Base-by-base conservation (phyloP, 768 basidiomycete genomes). In the Leccinum arenicola region DNA sequence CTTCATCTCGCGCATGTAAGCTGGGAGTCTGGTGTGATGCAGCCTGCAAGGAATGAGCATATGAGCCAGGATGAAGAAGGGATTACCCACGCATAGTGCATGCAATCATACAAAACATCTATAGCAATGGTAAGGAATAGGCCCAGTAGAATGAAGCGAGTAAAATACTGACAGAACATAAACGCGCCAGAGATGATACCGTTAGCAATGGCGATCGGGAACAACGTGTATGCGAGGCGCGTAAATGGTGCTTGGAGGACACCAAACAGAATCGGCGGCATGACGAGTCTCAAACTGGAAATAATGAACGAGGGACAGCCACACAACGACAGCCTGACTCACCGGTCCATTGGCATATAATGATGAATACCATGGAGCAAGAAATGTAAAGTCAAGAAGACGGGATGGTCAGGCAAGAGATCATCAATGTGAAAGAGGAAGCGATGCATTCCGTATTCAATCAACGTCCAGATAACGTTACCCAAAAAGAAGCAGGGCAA, bases 361-460 rank as follows among this genome's bases (percentile, higher is more conserved):
- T 99, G 97, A 70, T 99, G 97, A 36, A 99, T 86, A 15, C 97
- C 97, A 69, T 98, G 97, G 70, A 93, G 78, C 67, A 92, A 71
- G 76, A 99, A 99, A 71, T 99, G 97, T 25, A 98, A 70, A 47
- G 86, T 85, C 68, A 98, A 79, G 75, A 89, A 91, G 54, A 77
- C 75, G 6, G 89, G 88, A 58, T 77, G 80, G 74, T 99, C 97
- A 3, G 97, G 97, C 21, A 99, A 82, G 68, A 80, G 74, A 9
- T 85, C 80, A 69, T 99, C 97, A 66, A 99, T 77, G 74, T 99
- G 97, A 85, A 99, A 99, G 52, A 99, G 76, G 84, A 98, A 98
- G 45, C 97, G 88, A 75, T 99, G 97, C 68, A 99, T 76, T 12
- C 80, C 77, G 71, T 98, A 99, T 74, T 98, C 97, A 72, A 97